These are phyloP conservation scores for Podospora anserina DNA, from an alignment of 495 filamentous ascomycete genomes.

Conservation along the genomic window DNA sequence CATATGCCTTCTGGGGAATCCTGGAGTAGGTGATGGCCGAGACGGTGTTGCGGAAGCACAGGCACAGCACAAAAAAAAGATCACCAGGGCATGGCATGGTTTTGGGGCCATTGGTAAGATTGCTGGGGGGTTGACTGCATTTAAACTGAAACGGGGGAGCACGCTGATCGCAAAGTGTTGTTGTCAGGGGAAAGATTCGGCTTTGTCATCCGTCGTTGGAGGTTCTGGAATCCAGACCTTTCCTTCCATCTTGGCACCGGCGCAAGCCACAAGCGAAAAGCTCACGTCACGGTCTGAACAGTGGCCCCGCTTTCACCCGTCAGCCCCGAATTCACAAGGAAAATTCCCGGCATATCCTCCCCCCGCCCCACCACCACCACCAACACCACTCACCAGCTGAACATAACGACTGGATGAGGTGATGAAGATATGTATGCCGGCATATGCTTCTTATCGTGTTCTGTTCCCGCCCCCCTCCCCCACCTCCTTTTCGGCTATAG, in stretches of 20 bases:
- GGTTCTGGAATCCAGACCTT: neutral
- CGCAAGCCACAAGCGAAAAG: slow-evolving; percentile 2
- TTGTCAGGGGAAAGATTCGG: neutral
- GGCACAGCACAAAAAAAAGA: neutral
- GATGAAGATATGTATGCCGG: too few relatives aligned
- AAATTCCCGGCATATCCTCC: neutral
- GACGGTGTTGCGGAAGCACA: neutral
- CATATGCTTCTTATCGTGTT: too few relatives aligned
- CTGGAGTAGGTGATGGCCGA: neutral
- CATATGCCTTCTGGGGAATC: slow-evolving; percentile 5
- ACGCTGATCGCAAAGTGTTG: neutral
- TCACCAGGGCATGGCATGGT: neutral
- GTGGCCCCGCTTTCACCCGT: neutral
- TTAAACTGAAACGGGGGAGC: slow-evolving; percentile 2
- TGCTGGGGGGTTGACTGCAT: slow-evolving; percentile 6
- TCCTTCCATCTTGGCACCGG: neutral
- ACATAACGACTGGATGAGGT: neutral
- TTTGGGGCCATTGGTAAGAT: slow-evolving; percentile 6
- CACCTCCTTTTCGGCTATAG: neutral
- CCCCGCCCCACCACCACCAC: too few relatives aligned
- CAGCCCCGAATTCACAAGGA: neutral
- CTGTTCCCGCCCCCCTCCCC: too few relatives aligned
- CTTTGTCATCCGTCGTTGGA: neutral
- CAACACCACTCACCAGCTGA: neutral
- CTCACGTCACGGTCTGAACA: slow-evolving; percentile 2